A percentile compares a stretch with the other conserved stretches of the same genome.
phyloP scores from a whole-genome alignment of 2,329 filamentous ascomycete genomes.

The Xylariaceae sp. region DNA sequence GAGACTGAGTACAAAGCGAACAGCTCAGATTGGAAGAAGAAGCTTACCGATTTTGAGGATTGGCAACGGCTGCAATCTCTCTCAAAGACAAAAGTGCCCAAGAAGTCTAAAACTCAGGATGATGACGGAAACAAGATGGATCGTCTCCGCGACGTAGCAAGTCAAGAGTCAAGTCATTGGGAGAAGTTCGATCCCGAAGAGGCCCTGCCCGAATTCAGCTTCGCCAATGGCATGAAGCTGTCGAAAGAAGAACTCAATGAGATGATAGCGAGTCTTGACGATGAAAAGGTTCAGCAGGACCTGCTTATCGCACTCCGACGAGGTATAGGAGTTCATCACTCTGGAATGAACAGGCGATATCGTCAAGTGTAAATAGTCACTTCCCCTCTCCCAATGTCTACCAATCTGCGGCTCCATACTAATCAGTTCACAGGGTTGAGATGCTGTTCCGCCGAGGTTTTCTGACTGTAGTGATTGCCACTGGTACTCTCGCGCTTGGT shows the following conservation, averaged over 20 bases:
- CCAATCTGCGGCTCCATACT: too few relatives aligned
- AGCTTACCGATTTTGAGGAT: background rate
- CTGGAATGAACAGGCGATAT: constrained; percentile 75
- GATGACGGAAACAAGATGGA: background rate
- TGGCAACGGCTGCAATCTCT: background rate
- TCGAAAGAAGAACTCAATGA: constrained; percentile 55
- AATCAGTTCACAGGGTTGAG: constrained; percentile 46
- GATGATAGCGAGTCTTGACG: constrained; percentile 48
- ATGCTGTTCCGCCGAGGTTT: constrained; percentile 71
- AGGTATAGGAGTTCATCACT: constrained; percentile 73
- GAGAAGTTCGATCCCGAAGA: constrained; percentile 31
- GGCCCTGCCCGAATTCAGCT: constrained; percentile 60
- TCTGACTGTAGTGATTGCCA: constrained; percentile 67
- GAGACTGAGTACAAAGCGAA: background rate
- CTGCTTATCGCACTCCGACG: constrained; percentile 60
- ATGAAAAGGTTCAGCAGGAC: constrained; percentile 45
- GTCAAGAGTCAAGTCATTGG: background rate
- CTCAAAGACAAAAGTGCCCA: background rate
- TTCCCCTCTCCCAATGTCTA: too few relatives aligned
- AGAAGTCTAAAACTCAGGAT: background rate
- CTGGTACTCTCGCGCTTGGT: constrained; percentile 70
- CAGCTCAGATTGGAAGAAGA: background rate
- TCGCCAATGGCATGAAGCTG: constrained; percentile 60
- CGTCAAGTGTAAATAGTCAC: constrained; percentile 47
- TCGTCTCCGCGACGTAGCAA: background rate